Evolutionary conservation across 164 flowering plant genomes (phyloP), one percentile per base, ranked within the genome.

Genomic region (Cinnamomum micranthum): DNA sequence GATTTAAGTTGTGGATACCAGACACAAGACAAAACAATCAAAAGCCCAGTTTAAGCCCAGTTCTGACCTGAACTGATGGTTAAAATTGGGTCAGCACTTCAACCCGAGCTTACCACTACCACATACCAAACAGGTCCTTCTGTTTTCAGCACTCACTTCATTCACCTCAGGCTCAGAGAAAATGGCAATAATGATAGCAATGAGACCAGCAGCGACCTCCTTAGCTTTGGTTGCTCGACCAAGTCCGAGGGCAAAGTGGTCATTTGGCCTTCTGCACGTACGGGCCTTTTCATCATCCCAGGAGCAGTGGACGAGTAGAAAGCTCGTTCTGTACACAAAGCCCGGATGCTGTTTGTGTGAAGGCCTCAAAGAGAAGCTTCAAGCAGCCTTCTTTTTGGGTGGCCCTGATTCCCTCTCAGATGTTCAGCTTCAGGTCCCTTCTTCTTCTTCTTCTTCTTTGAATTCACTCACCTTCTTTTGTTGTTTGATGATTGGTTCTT

Each of bases 331-430:
- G 27, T 92, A 95, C 83, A 86, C 94, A 9, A 93, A 92, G 80
- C 97, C 99, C 25, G 98, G 96, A 20, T 95, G 99, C 81, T 95
- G 99, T 80, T 85, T 93, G 87, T 95, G 99, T 80, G 99, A 95
- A 76, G 97, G 97, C 77, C 98, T 93, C 86, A 92, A 95, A 84
- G 95, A 95, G 73, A 93, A 93, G 80, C 92, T 93, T 55, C 80
- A 86, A 10, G 85, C 90, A n/a, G 99, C 95, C 0, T 90, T 95
- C 76, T 76, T 79, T 68, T 85, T 92, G 65, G 75, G 84, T 11
- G 85, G 85, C n/a, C 85, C 92, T 12, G 86, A 90, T 79, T 84
- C 95, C 13, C 91, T 95, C 71, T 77, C 81, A 69, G 96, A 90
- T 74, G 87, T 95, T 60, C 81, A 87, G 41, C 83, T 95, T 20